Evolutionary conservation across 2,329 filamentous ascomycete species (phyloP).

Genomic region (Rhinocladiella mackenziei): DNA sequence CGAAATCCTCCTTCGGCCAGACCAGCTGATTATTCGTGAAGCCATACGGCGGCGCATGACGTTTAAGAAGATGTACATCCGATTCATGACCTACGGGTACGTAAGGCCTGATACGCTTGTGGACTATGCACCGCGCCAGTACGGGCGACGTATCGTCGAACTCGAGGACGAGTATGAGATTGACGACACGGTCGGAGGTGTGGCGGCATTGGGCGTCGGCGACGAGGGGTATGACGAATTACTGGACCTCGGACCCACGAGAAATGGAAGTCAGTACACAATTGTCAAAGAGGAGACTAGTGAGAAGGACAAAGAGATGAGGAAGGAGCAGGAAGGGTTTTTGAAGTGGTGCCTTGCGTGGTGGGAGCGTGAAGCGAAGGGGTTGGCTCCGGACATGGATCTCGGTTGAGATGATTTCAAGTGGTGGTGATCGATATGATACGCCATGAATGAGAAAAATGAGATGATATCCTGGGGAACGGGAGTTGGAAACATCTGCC

Average conservation of each 20-base stretch:
- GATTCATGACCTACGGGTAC: constrained; percentile 52
- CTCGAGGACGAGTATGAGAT: constrained; percentile 25
- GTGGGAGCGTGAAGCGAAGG: constrained; percentile 15
- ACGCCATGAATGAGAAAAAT: not conserved
- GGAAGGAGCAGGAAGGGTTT: constrained; percentile 11
- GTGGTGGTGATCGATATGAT: too few relatives aligned
- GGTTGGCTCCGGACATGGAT: not conserved
- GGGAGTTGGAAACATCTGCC: too few relatives aligned
- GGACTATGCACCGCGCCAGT: constrained; percentile 50
- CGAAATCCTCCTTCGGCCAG: constrained; percentile 28
- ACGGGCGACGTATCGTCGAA: constrained; percentile 18
- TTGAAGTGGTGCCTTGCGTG: constrained; percentile 14
- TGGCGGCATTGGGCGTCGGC: constrained; percentile 21
- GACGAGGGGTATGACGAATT: constrained; percentile 26
- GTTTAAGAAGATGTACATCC: constrained; percentile 23
- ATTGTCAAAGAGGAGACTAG: constrained; percentile 17
- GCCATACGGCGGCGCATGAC: constrained; percentile 25
- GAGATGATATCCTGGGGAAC: too few relatives aligned
- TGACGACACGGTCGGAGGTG: constrained; percentile 26
- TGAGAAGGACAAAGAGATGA: constrained; percentile 7
- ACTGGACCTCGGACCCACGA: constrained; percentile 22
- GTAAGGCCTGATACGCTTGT: constrained; percentile 51
- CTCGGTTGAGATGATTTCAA: too few relatives aligned
- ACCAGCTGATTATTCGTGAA: constrained; percentile 31
- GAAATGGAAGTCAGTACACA: constrained; percentile 17